Evolutionary conservation across 345 rosid genomes (phyloP).

Genomic region (Theobroma cacao): DNA sequence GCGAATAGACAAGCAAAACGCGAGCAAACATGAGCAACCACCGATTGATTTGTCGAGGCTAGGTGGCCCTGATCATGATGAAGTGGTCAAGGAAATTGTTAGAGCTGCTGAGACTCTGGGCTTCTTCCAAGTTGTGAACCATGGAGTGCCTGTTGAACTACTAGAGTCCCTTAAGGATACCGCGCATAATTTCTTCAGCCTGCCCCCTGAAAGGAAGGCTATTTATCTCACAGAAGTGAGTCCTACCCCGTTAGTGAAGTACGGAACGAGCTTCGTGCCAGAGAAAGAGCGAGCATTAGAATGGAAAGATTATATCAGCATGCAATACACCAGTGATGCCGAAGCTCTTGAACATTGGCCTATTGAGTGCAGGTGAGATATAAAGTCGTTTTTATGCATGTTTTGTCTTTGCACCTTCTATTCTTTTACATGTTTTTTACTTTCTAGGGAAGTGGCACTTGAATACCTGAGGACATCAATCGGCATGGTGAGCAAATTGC

Average conservation of each 20-base stretch:
- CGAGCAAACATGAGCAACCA: not conserved
- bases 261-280: slow-evolving; percentile 59
- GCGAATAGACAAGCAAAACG: slow-evolving; percentile 33
- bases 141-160: slow-evolving; percentile 45
- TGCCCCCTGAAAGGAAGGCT: slow-evolving; percentile 41
- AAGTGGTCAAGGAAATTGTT: not conserved
- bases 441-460: slow-evolving; percentile 40
- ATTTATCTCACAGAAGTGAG: slow-evolving; percentile 39
- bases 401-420: not conserved
- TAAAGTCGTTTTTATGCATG: not conserved
- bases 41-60: not conserved
- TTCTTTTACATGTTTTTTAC: not conserved
- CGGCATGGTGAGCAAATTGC: slow-evolving; percentile 37
- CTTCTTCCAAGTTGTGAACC: slow-evolving; percentile 7
- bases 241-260: slow-evolving; percentile 51
- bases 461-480: slow-evolving; percentile 42
- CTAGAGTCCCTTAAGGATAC: slow-evolving; percentile 43
- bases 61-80: not conserved
- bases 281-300: slow-evolving; percentile 58
- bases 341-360: slow-evolving; percentile 67
- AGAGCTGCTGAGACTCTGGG: slow-evolving; percentile 2
- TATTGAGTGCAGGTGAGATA: slow-evolving; percentile 36
- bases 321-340: slow-evolving; percentile 46
- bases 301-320: slow-evolving; percentile 63
- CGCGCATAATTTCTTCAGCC: slow-evolving; percentile 43